phyloP scores from a whole-genome alignment of 2,329 filamentous ascomycete species.

The Rhexocercosporidium sp. region DNA sequence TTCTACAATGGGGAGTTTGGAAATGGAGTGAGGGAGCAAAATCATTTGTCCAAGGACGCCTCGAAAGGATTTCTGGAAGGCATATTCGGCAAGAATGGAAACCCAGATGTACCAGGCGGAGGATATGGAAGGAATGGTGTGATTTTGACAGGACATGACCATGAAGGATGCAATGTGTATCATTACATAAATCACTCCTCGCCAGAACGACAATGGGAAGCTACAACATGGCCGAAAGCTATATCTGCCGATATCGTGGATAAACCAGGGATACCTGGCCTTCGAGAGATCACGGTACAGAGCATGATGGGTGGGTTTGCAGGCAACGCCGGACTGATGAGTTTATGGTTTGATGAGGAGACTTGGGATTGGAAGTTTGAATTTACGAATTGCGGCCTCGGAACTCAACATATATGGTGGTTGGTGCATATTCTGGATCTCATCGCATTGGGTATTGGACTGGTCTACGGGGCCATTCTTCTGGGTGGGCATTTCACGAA shows the following conservation, averaged over 20 bases:
- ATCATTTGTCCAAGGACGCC: slow-evolving; percentile 78
- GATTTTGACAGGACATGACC: slow-evolving; percentile 92
- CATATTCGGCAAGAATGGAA: slow-evolving; percentile 77
- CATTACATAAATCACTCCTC: slow-evolving; percentile 77
- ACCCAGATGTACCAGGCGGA: slow-evolving; percentile 58
- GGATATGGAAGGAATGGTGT: slow-evolving; percentile 76
- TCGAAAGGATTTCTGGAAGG: slow-evolving; percentile 81
- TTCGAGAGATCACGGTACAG: slow-evolving; percentile 89
- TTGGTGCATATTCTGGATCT: slow-evolving; percentile 75
- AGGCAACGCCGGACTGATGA: slow-evolving; percentile 89
- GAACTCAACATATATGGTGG: slow-evolving; percentile 96
- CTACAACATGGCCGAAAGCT: slow-evolving; percentile 54
- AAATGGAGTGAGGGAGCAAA: slow-evolving; percentile 86
- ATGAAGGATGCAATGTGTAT: slow-evolving; percentile 89
- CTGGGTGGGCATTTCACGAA: background rate
- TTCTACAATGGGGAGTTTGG: slow-evolving; percentile 71
- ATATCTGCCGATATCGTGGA: slow-evolving; percentile 48
- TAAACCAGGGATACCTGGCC: slow-evolving; percentile 58
- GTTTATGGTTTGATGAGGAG: slow-evolving; percentile 82
- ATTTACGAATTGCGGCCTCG: slow-evolving; percentile 78
- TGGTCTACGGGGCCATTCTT: slow-evolving; percentile 20
- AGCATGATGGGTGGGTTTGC: slow-evolving; percentile 98
- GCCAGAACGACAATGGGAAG: slow-evolving; percentile 44
- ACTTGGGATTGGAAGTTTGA: slow-evolving; percentile 81
- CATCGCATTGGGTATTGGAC: slow-evolving; percentile 33